Evolutionary conservation across 768 basidiomycete genomes (phyloP), one percentile per base, ranked within the genome.

Genomic region (Rhizopogon roseolus): DNA sequence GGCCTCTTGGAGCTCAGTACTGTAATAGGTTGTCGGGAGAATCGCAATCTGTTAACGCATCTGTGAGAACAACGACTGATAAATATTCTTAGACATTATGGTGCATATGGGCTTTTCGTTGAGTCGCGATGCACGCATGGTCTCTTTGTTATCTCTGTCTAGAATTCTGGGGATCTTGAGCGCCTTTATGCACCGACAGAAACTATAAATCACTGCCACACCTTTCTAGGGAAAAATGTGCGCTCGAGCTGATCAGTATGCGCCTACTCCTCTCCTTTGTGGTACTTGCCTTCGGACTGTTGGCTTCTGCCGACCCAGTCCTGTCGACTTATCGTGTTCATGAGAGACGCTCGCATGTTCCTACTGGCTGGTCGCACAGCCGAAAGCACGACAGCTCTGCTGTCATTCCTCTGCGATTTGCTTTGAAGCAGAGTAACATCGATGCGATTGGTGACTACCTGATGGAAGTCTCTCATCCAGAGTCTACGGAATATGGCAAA

Each of bases 371-470:
- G 76, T 57, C 61, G 16, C 63, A 66, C 41, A 54, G 66, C 38
- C 70, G 72, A 19, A 65, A 70, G 46, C 71, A 71, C 40, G 65
- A 66, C 6, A 59, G 72, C 14, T 60, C 66, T 37, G 57, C 63
- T 1, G 48, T 73, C 42, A 66, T 82, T n/a, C 77, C 78, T 11
- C 68, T 81, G 59, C 74, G 76, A 28, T 72, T 81, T 49, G 79
- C 75, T 22, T 72, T 82, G 22, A 60, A 69, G 7, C 81, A 82
- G 58, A 63, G 64, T 40, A 77, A 81, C 54, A 64, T 80, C 44
- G 64, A 77, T 39, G 69, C 66, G 5, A 62, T 82, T 45, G 78
- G 79, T 57, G 71, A 71, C 7, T 66, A 75, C 43, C 72, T 83
- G 16, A 62, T 73, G 58, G 73, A 73, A 34, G 75, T 82, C 17